Conservation (phyloP, 495 filamentous ascomycete genomes). For the Extremus antarcticus region DNA sequence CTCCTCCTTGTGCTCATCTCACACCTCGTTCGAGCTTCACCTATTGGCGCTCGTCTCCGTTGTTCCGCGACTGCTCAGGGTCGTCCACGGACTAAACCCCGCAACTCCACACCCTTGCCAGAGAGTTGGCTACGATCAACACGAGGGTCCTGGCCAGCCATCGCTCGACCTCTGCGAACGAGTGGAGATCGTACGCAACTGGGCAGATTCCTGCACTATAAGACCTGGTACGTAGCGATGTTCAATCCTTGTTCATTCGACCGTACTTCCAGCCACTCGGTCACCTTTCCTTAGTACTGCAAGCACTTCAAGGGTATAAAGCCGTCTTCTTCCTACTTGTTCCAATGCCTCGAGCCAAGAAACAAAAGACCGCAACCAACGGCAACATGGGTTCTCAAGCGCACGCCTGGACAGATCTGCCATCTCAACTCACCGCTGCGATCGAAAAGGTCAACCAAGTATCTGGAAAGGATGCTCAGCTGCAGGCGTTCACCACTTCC, state of each 20-base stretch:
- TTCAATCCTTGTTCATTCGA: neutral
- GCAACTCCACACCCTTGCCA: neutral
- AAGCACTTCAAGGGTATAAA: neutral
- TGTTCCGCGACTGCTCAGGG: neutral
- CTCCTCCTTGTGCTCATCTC: no score
- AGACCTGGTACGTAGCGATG: neutral
- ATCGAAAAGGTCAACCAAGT: constrained; percentile 15
- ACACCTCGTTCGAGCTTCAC: no score
- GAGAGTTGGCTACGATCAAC: neutral
- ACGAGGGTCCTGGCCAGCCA: neutral
- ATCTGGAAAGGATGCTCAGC: constrained; percentile 21
- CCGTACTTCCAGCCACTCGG: neutral
- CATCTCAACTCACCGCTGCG: constrained; percentile 6
- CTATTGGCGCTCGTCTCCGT: neutral
- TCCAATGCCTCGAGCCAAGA: constrained; percentile 9
- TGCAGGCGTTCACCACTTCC: constrained; percentile 30
- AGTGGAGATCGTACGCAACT: neutral
- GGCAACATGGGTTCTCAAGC: neutral
- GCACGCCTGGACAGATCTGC: constrained; percentile 20
- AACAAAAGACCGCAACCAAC: constrained; percentile 5
- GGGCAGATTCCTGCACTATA: neutral
- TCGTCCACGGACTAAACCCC: neutral
- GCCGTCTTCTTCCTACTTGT: neutral
- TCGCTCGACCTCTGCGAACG: neutral
- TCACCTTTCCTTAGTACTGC: neutral